Base-by-base conservation (phyloP, 2,329 filamentous ascomycete species). In the Ambrosiella beaveri region DNA sequence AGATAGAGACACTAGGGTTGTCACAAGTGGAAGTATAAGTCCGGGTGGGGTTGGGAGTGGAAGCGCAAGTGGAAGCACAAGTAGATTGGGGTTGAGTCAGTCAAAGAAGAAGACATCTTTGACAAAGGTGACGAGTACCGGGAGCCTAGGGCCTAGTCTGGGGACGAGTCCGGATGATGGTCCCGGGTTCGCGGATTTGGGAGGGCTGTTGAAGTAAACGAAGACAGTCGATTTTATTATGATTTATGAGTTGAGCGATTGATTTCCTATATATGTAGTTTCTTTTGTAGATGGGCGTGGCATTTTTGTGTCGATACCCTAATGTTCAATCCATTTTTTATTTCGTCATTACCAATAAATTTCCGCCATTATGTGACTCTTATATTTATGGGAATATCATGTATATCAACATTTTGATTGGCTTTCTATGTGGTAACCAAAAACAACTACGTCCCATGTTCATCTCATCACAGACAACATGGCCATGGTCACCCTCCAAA, bases 161-260 rank as follows among this genome's bases (percentile, higher is more conserved):
- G 40, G 37, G 5, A 17, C 56, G 3, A 44, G 19, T 35, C 56
- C 56, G 9, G 59, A 60, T 11, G 59, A 60, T 37, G 56, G 56
- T 4, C 59, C 56, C 7, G 52, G 51, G 27, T 57, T 60, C 45
- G 44, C 65, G 51, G 73, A 74, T 61, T 65, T 66, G 2, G 72
- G 72, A 13, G 71, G 72, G 51, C 66, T 75, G 15, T 63, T 74
- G 38, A 68, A 66, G 52, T 70, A 63, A 47, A 47, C 12, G 38
- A 41, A 37, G 54, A 36, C 39, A 5, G 40, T 27, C 39, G 37
- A 52, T 11, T 52, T n/a, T 59, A 27, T 54, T 40, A 54, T 54
- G 37, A 54, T 41, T 54, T 51, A 51, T 54, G 57, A 17, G 45
- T 58, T 55, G 19, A 8, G 36, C 27, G 2, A 13, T 47, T 7